These are phyloP conservation scores for Trichosanthes truncata DNA, from an alignment of 306 rosid genomes.

Conservation along the genomic window DNA sequence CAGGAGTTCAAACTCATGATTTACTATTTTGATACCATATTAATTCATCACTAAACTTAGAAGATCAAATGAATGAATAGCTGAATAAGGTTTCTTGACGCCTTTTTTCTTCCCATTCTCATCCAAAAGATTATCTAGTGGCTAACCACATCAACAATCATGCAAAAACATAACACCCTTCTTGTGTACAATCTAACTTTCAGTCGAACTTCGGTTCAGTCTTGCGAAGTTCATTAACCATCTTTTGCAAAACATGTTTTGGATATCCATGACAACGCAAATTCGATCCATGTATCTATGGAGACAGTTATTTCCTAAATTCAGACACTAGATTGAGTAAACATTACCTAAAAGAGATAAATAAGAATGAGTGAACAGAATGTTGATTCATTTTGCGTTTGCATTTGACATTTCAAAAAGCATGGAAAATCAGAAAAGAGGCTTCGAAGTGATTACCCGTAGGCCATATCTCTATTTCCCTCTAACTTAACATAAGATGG, in stretches of 20 bases:
- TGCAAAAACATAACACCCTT: not conserved
- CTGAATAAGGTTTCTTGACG: not conserved
- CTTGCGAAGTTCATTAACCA: not conserved
- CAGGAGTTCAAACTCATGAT: not conserved
- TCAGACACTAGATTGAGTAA: not conserved
- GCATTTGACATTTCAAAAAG: not conserved
- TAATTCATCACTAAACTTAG: not conserved
- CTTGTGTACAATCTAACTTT: not conserved
- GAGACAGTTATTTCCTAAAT: not conserved
- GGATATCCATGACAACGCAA: not conserved
- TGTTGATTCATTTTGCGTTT: not conserved
- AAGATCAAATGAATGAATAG: not conserved
- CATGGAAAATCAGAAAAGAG: not conserved
- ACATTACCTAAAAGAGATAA: not conserved
- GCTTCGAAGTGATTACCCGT: constrained; percentile 36
- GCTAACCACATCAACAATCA: not conserved
- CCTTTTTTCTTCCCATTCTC: not conserved
- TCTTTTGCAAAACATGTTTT: not conserved
- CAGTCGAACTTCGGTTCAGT: not conserved
- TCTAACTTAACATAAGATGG: constrained; percentile 48
- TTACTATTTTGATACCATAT: not conserved
- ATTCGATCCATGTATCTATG: not conserved
- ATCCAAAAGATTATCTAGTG: not conserved
- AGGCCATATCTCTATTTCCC: constrained; percentile 76
- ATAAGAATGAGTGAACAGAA: not conserved